These are phyloP conservation scores for Rhododendron williamsianum DNA, from an alignment of 148 eudicot species.

Conservation along the genomic window DNA sequence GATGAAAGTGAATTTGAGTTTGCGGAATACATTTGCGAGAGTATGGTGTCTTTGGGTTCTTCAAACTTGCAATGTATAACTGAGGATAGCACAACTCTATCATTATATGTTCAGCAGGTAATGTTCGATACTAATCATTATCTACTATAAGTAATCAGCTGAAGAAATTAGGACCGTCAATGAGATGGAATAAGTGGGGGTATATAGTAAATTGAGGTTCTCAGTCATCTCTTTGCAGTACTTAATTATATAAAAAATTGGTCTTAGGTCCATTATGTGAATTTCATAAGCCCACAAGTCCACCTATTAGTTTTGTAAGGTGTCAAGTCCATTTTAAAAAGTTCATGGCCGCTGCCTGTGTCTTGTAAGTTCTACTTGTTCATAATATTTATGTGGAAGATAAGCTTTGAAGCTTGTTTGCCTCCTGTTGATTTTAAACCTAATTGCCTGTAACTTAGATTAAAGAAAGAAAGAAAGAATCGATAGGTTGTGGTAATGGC, in stretches of 20 bases:
- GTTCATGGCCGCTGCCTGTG: neutral
- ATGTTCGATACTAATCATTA: neutral
- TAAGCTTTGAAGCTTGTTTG: neutral
- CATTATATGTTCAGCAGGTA: constrained; percentile 82
- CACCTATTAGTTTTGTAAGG: no score
- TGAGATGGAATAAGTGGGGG: neutral
- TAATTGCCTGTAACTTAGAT: constrained; percentile 2
- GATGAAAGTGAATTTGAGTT: constrained; percentile 74
- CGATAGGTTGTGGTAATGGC: neutral
- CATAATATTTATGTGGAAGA: neutral
- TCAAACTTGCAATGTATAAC: constrained; percentile 72
- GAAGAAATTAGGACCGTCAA: neutral
- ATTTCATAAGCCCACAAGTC: no score
- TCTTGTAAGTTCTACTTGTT: neutral
- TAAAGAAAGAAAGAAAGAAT: neutral
- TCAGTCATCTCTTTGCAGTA: neutral
- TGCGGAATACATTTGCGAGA: constrained; percentile 80
- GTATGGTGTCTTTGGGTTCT: constrained; percentile 87
- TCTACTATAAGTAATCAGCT: neutral
- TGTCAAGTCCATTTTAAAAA: no score
- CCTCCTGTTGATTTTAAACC: neutral
- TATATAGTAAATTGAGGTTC: neutral
- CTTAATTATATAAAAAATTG: neutral
- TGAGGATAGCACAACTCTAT: constrained; percentile 43
- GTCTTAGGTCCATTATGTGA: no score